Conservation (phyloP, 768 basidiomycete species). For the Kwoniella dendrophila region DNA sequence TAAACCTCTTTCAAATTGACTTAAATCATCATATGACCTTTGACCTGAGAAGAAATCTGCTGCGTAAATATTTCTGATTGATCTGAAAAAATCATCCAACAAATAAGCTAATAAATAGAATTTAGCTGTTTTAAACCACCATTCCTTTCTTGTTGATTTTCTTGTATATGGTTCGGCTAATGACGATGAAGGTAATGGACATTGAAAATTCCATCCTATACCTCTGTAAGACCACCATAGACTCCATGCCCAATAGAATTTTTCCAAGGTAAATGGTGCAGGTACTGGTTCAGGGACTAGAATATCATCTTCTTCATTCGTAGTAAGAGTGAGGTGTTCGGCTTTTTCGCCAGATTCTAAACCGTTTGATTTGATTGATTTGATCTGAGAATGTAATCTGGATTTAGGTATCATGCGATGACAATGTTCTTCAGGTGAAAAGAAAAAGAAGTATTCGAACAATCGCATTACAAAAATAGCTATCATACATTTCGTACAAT, state of each 20-base stretch:
- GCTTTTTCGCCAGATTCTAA: not conserved
- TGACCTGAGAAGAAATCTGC: conserved; percentile 35
- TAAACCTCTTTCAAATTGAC: conserved; percentile 18
- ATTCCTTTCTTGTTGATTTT: conserved; percentile 23
- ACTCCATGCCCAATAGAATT: conserved; percentile 38
- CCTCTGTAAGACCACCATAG: conserved; percentile 40
- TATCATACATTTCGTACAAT: no score
- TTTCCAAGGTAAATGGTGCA: conserved; percentile 32
- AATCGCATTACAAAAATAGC: conserved; percentile 13
- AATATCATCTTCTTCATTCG: not conserved
- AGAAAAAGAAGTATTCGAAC: conserved; percentile 34
- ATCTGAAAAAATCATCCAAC: conserved; percentile 27
- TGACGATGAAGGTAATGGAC: conserved; percentile 31
- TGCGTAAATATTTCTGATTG: conserved; percentile 29
- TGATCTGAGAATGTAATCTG: not conserved
- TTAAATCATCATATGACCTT: conserved; percentile 18
- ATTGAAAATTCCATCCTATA: conserved; percentile 29
- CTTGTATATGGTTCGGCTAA: conserved; percentile 29
- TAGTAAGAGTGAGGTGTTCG: not conserved
- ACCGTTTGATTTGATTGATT: not conserved
- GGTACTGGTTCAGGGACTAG: conserved; percentile 39
- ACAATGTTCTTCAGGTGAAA: conserved; percentile 34
- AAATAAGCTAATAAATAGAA: conserved; percentile 13
- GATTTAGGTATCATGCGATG: conserved; percentile 22
- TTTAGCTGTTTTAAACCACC: conserved; percentile 8